Percentiles rank a stretch among this genome's conserved stretches.
These are phyloP conservation scores for Gymnopilus dilepis DNA, from an alignment of 768 basidiomycete species.

Conservation along the genomic window DNA sequence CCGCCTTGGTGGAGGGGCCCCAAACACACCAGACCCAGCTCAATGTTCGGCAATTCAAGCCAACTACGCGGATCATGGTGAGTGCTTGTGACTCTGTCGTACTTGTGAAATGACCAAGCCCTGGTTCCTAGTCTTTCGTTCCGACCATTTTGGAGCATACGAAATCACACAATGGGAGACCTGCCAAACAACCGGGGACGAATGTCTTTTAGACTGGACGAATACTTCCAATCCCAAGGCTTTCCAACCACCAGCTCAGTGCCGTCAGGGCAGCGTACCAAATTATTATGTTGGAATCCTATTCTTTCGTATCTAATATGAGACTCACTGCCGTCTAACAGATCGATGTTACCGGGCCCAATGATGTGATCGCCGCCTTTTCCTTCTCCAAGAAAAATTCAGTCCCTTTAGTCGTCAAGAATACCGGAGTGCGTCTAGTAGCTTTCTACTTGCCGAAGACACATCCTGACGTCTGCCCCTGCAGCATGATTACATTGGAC, in stretches of 20 bases:
- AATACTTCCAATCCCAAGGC: conserved; percentile 27
- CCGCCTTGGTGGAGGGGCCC: neutral
- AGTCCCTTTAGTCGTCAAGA: conserved; percentile 30
- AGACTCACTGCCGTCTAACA: conserved; percentile 6
- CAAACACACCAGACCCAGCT: conserved; percentile 7
- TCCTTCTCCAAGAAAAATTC: conserved; percentile 29
- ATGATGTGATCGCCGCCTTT: conserved; percentile 32
- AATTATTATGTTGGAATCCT: conserved; percentile 31
- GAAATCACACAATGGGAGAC: conserved; percentile 44
- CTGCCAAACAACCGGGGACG: conserved; percentile 37
- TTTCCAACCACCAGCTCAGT: conserved; percentile 24
- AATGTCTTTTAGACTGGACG: conserved; percentile 40
- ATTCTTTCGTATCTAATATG: neutral
- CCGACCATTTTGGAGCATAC: conserved; percentile 24
- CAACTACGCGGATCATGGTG: conserved; percentile 8
- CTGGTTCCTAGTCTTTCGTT: conserved; percentile 18
- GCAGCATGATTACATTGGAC: conserved; percentile 20
- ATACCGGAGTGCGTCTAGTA: conserved; percentile 26
- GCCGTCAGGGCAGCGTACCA: conserved; percentile 36
- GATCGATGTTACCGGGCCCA: conserved; percentile 31
- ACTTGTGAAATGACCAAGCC: neutral
- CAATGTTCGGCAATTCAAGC: conserved; percentile 10
- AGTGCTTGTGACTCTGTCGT: neutral
- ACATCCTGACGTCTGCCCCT: conserved; percentile 6
- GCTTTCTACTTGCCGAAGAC: neutral